Base-by-base conservation (phyloP, 208 protist genomes). In the Crithidia bombi region DNA sequence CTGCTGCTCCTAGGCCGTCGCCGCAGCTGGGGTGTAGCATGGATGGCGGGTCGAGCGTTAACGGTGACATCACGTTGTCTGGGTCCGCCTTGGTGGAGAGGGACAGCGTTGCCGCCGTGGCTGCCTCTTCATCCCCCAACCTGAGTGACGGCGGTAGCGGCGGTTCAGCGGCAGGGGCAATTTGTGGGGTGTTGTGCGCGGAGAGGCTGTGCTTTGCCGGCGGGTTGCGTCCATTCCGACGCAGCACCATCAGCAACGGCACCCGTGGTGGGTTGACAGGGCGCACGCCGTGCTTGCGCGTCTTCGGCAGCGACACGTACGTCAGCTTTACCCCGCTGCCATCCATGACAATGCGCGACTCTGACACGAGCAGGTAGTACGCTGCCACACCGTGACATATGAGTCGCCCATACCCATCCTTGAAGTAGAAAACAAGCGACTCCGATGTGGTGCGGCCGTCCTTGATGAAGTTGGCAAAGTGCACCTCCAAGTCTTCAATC, bases 361-460 rank as follows among this genome's bases (percentile, higher is more conserved):
- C 69, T 23, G 91, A 93, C 11, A 86, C 70, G 15, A 93, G 81
- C 14, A 82, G 62, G 75, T 96, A 96, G 70, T 91, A 96, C 12
- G 83, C 87, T 1, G 85, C 87, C 6, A 96, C 88, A 32, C 88
- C 91, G 64, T 96, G 91, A 73, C 88, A 94, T 6, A 96, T 82
- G 10, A 96, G 73, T 10, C 91, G 81, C 23, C 91, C 88, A 69
- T 96, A 96, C 21, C 91, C 91, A 73, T 96, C 91, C 15, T 85
- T 85, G 65, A 94, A 96, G 43, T 77, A 69, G 52, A 92, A 90
- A 54, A 82, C 78, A 1, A 96, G 70, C 23, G 77, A 73, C 50
- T 91, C 81, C 36, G 80, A 55, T n/a, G 66, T 69, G 28, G 75
- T 73, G 46, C 59, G 11, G 23, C 38, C 15, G 36, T 65, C 32